phyloP scores from a whole-genome alignment of 805 yeast genomes.

The Nakazawaea holstii region DNA sequence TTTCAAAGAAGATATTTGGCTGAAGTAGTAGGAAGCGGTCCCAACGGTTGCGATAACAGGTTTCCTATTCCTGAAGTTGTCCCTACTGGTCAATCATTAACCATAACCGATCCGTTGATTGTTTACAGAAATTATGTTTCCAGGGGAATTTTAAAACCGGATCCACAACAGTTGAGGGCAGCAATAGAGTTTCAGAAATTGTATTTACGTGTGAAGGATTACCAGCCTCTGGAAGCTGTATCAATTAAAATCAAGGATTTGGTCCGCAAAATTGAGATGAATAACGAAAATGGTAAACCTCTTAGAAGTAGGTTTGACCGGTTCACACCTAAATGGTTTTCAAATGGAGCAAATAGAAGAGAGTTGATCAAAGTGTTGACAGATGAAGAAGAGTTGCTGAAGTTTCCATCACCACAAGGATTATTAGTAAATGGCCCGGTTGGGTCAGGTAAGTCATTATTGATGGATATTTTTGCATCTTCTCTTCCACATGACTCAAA shows the following conservation, averaged over 20 bases:
- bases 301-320: conserved; percentile 21
- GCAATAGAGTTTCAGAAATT: conserved; percentile 59
- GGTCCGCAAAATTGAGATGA: conserved; percentile 28
- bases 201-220: conserved; percentile 53
- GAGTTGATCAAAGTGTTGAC: conserved; percentile 46
- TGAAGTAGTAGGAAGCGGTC: conserved; percentile 13
- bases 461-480: conserved; percentile 66
- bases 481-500: conserved; percentile 59
- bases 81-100: conserved; percentile 15
- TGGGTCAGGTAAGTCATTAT: conserved; percentile 72
- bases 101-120: conserved; percentile 59
- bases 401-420: conserved; percentile 60
- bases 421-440: conserved; percentile 59
- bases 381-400: conserved; percentile 55
- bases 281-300: conserved; percentile 12
- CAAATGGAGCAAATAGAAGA: conserved; percentile 14
- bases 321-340: conserved; percentile 26
- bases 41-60: conserved; percentile 19
- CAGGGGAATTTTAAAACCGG: conserved; percentile 46
- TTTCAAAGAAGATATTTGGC: background rate
- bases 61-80: conserved; percentile 15
- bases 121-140: conserved; percentile 49
- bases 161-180: conserved; percentile 55
- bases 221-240: conserved; percentile 47
- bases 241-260: conserved; percentile 35